Conservation (phyloP, 31 red algal species). For the Porphyra umbilicalis region DNA sequence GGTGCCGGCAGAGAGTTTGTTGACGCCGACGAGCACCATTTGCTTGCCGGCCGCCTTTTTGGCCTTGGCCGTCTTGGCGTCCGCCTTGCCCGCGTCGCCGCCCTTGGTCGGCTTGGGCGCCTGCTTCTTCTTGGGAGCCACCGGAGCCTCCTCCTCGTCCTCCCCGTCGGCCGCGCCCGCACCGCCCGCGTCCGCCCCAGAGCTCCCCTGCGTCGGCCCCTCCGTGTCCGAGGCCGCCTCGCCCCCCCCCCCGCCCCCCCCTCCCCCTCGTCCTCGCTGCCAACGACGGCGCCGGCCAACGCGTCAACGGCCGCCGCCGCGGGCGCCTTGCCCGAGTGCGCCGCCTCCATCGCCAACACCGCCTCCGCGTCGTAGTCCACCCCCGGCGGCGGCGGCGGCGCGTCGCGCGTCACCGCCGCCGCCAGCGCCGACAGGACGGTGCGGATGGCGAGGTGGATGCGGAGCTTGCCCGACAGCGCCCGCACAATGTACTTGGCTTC, state of each 20-base stretch:
- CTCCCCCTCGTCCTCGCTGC: not conserved
- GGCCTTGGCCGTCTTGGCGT: not conserved
- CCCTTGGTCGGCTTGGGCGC: too few species aligned
- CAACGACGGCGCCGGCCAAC: too few species aligned
- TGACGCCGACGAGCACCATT: not conserved
- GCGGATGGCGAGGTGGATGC: conserved; percentile 92
- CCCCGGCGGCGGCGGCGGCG: not conserved
- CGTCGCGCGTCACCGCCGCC: conserved; percentile 46
- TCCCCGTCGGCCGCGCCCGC: not conserved
- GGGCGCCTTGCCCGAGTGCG: not conserved
- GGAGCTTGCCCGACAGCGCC: conserved; percentile 79
- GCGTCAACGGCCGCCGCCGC: not conserved
- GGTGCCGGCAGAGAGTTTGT: not conserved
- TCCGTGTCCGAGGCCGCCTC: not conserved
- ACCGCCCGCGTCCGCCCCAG: not conserved
- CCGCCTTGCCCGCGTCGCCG: not conserved
- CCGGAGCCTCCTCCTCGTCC: not conserved
- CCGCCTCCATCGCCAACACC: not conserved
- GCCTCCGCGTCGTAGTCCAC: not conserved
- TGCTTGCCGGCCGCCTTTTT: not conserved
- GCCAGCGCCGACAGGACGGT: conserved; percentile 82
- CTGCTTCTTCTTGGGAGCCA: too few species aligned
- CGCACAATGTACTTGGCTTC: conserved; percentile 93
- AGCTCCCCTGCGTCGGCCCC: not conserved
- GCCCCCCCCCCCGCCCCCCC: not conserved